Evolutionary conservation across 1,284 basidiomycete species (phyloP), one percentile per base, ranked within the genome.

Genomic region (Ustilago shanxiensis): DNA sequence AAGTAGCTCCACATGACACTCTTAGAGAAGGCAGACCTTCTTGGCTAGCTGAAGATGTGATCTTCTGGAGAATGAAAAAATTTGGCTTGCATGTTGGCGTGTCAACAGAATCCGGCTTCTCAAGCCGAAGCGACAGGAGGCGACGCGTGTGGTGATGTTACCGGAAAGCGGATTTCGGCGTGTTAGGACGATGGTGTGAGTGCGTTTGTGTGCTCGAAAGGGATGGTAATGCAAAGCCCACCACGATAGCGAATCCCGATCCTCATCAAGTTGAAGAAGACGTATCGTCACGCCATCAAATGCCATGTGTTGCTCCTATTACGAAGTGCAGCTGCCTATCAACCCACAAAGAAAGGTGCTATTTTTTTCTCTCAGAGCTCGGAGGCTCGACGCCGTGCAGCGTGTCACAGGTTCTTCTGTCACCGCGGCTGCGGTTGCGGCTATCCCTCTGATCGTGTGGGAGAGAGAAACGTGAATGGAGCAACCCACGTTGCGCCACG

Each of bases 71-170:
- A 26, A 16, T 28, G 47, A 49, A 26, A 20, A 44, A 33, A n/a
- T n/a, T 33, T 33, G 47, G 47, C 47, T 52, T 52, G 28, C 50
- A 26, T 52, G 16, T 22, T 52, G 28, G 31, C 31, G 50, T 52
- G 50, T 31, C 50, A 33, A 33, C 28, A 52, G 29, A 52, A 24
- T 50, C 22, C 49, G 24, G 49, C 49, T 50, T 50, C 49, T 29
- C 28, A 29, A 26, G 50, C 29, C 50, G 50, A 52, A 35, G 20
- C 29, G 50, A 52, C 50, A 52, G 50, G n/a, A 52, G 50, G 50
- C 50, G 50, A 52, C 50, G 50, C 50, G 50, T 33, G n/a, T 52
- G 50, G 31, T 52, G 50, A 52, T 31, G n/a, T 24, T 18, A 52
- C 8, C 18, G n/a, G 20, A 22, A n/a, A 52, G 29, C 26, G 18